A percentile compares a stretch with the other conserved stretches of the same genome.
Conservation (phyloP, 345 rosid species). For the Salix purpurea region DNA sequence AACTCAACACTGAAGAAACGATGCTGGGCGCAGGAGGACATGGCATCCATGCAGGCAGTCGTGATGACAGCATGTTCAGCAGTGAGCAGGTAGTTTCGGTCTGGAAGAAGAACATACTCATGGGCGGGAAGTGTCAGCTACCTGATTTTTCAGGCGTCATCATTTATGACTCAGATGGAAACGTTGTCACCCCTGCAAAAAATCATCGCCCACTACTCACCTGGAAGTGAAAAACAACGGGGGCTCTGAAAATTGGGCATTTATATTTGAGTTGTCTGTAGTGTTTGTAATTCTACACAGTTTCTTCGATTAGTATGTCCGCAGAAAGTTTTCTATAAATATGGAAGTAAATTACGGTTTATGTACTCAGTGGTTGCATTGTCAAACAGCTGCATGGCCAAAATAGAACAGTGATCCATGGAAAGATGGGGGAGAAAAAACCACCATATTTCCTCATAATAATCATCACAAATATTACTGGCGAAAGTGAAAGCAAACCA, state of each 20-base stretch:
- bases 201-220: slow-evolving; percentile 50
- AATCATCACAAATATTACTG: background rate
- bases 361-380: background rate
- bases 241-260: background rate
- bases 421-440: background rate
- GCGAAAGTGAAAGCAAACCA: background rate
- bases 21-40: slow-evolving; percentile 18
- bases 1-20: slow-evolving; percentile 38
- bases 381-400: background rate
- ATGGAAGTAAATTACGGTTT: background rate
- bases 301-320: background rate
- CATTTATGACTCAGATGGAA: slow-evolving; percentile 66
- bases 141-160: slow-evolving; percentile 91
- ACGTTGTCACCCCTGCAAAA: slow-evolving; percentile 45
- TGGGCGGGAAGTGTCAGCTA: slow-evolving; percentile 89
- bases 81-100: slow-evolving; percentile 41
- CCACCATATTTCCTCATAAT: background rate
- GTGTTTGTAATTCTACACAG: background rate
- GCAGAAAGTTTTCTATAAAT: background rate
- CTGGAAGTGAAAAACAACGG: slow-evolving; percentile 47
- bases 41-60: slow-evolving; percentile 4
- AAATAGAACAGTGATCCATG: background rate
- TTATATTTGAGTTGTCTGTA: background rate
- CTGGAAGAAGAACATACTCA: slow-evolving; percentile 87
- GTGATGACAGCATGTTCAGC: slow-evolving; percentile 26